Evolutionary conservation across 2,329 filamentous ascomycete species (phyloP), one percentile per base, ranked within the genome.

Genomic region (Colletotrichum falcatum): DNA sequence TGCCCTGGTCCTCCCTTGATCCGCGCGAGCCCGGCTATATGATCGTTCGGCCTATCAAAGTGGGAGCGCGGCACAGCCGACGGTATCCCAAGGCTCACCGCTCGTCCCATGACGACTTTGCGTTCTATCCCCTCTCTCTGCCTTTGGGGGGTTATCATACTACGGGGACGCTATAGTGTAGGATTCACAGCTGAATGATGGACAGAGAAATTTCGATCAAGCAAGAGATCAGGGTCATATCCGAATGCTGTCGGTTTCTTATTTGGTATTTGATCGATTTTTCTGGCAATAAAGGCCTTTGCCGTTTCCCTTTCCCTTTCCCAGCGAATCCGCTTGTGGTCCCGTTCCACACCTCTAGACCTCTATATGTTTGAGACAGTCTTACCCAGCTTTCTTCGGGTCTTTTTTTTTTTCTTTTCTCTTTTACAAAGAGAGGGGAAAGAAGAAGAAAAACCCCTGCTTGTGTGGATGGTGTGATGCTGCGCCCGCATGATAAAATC

Each of bases 21-120:
- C 66, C 66, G 66, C 54, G 23, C 35, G 48, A 60, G 64, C 28
- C 61, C 54, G 66, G 54, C 54, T 39, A 51, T 44, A 44, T 53
- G n/a, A 14, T 20, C 20, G 42, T 26, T 35, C 18, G 28, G 56
- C 28, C 20, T 26, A 30, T 56, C 61, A 30, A n/a, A 26, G 9
- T 30, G 16, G 18, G 35, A 54, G 28, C 6, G 66, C 54, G 53
- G 44, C 39, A 65, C 39, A 59, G 61, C 65, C 65, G 44, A 65
- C 14, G 42, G 42, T 44, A 44, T 49, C 33, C 56, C 23, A n/a
- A 44, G 14, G 18, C 37, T 42, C 42, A 26, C 42, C 58, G n/a
- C 42, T 20, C 26, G 1, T 35, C 18, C 28, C 28, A 16, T 33
- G 42, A 20, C 58, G 28, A 37, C 42, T 59, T 58, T 30, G 54